phyloP scores from a whole-genome alignment of 1,284 basidiomycete genomes.

The Erythrobasidium hasegawianum region DNA sequence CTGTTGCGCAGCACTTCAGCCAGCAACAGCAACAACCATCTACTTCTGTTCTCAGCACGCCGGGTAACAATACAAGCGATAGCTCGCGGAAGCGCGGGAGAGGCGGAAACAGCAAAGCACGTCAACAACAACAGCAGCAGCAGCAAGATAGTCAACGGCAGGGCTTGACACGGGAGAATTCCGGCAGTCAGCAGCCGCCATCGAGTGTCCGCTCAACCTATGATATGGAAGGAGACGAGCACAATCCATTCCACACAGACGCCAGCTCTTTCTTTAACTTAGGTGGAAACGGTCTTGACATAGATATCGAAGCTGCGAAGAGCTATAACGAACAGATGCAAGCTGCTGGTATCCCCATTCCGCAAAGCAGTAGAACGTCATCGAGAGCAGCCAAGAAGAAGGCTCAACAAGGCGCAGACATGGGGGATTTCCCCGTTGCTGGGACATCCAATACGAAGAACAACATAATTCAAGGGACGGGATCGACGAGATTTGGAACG shows the following conservation, averaged over 20 bases:
- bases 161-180: neutral
- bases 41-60: neutral
- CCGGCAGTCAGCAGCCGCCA: neutral
- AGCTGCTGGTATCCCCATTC: neutral
- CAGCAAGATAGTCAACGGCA: constrained; percentile 1
- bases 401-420: neutral
- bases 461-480: neutral
- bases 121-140: neutral
- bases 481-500: neutral
- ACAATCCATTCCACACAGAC: neutral
- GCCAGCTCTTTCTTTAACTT: neutral
- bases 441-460: neutral
- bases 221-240: neutral
- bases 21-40: neutral
- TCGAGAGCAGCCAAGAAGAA: neutral
- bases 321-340: neutral
- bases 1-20: no score
- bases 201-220: neutral
- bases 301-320: neutral
- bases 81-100: neutral
- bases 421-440: neutral
- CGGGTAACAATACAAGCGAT: neutral
- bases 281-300: neutral
- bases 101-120: neutral
- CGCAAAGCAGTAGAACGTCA: neutral